Percentiles rank a stretch among this genome's conserved stretches.
Conservation (phyloP, 495 filamentous ascomycete species). For the Jackrogersella multiformis region DNA sequence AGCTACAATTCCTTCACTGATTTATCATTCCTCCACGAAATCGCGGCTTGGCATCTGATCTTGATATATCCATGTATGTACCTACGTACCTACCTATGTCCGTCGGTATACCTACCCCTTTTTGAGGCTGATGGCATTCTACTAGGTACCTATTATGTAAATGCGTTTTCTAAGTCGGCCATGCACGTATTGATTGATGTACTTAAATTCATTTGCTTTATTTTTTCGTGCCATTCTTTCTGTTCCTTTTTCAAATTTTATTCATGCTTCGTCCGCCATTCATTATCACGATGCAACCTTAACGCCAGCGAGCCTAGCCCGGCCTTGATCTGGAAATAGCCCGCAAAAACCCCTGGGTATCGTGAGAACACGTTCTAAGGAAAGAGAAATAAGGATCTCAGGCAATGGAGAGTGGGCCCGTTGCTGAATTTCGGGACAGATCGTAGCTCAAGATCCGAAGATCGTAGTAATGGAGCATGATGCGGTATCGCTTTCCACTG, state of each 20-base stretch:
- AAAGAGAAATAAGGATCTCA: constrained; percentile 18
- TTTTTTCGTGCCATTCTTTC: constrained; percentile 8
- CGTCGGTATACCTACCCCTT: no score
- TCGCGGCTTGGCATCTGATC: constrained; percentile 36
- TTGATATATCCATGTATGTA: background rate
- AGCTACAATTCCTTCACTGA: constrained; percentile 11
- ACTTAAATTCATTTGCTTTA: no score
- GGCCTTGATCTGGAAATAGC: constrained; percentile 2
- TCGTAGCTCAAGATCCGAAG: constrained; percentile 86
- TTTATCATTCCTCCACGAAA: constrained; percentile 42
- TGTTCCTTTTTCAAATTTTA: background rate
- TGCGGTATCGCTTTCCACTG: constrained; percentile 66
- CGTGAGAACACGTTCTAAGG: constrained; percentile 20
- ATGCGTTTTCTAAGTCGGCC: no score
- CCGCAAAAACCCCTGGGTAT: constrained; percentile 31
- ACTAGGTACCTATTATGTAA: no score
- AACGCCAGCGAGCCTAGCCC: constrained; percentile 22
- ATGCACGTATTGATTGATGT: no score
- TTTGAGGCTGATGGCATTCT: no score
- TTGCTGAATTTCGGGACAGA: constrained; percentile 54
- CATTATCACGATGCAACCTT: constrained; percentile 22
- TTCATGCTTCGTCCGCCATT: background rate
- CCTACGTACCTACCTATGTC: no score
- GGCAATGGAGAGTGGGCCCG: constrained; percentile 34
- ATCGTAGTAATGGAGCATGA: constrained; percentile 80